Base-by-base conservation (phyloP, 169 alveolate genomes). In the Cryptosporidium sp. region DNA sequence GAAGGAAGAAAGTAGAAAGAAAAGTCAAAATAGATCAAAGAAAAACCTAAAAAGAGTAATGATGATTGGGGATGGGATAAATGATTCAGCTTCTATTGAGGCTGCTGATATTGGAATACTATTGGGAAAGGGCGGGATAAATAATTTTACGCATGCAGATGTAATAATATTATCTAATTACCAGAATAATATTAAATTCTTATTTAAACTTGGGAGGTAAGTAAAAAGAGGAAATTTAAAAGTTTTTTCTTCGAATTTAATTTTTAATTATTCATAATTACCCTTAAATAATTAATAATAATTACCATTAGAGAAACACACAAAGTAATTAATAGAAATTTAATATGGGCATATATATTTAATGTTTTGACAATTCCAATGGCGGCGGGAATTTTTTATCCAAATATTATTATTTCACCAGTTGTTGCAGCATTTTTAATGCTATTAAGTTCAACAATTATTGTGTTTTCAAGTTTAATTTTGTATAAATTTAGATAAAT, bases 31-130 rank as follows among this genome's bases (percentile, higher is more conserved):
- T 3, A 55, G 23, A n/a, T 31, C 71, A 6, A 65, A 33, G 43
- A 74, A 55, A 55, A 80, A 48, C 18, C 33, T 26, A 21, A 59
- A 80, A 26, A 80, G 52, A 62, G 89, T 80, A 23, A 80, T 80
- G 89, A 80, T 80, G 89, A 65, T 80, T 61, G 89, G 89, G 14
- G 89, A 80, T 35, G 89, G 89, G 18, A 41, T 80, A 43, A 80
- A 80, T 80, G 89, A 80, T 23, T 80, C 89, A 12, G 89, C 89
- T 18, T 43, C 80, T 26, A 41, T 80, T 9, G 80, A 62, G n/a
- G 89, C 89, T 31, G 71, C 89, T 0, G 89, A 80, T n/a, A 58
- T 80, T 23, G 89, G 89, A 43, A 80, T 80, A 29, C 48, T 80
- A 6, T 33, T 80, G 16, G 89, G 89, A 37, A 80, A 80, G 33